Evolutionary conservation across 2,329 filamentous ascomycete species (phyloP).

Genomic region (Penicillium glabrum): DNA sequence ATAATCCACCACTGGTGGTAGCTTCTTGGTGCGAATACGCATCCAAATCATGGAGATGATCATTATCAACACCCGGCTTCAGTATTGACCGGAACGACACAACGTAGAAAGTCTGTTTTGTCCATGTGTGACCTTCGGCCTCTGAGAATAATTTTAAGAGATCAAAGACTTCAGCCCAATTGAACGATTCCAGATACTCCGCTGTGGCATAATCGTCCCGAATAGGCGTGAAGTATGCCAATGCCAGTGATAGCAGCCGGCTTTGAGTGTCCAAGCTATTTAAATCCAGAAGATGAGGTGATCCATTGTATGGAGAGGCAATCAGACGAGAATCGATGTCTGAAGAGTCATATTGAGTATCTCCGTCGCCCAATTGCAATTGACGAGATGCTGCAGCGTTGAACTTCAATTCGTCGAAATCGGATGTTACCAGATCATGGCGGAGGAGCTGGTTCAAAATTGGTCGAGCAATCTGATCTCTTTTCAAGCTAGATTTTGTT

Average conservation of each 20-base stretch:
- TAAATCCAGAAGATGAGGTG: slow-evolving; percentile 72
- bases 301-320: slow-evolving; percentile 73
- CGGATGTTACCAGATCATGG: slow-evolving; percentile 32
- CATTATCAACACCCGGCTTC: slow-evolving; percentile 64
- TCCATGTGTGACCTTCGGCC: slow-evolving; percentile 56
- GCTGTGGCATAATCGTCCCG: slow-evolving; percentile 74
- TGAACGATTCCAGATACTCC: slow-evolving; percentile 72
- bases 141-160: slow-evolving; percentile 56
- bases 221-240: slow-evolving; percentile 63
- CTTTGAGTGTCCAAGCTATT: slow-evolving; percentile 64
- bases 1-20: slow-evolving; percentile 71
- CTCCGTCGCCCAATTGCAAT: slow-evolving; percentile 17
- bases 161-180: slow-evolving; percentile 67
- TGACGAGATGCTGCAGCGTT: slow-evolving; percentile 36
- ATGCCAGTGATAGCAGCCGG: slow-evolving; percentile 68
- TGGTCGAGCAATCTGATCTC: background rate
- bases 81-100: slow-evolving; percentile 80
- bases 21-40: slow-evolving; percentile 79
- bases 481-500: background rate
- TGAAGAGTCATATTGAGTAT: background rate
- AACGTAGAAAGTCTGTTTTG: slow-evolving; percentile 70
- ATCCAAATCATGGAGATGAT: slow-evolving; percentile 70
- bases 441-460: slow-evolving; percentile 22
- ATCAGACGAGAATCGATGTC: slow-evolving; percentile 49
- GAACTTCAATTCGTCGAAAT: slow-evolving; percentile 36